Conservation (phyloP, 306 rosid species). For the Glycine latifolia region DNA sequence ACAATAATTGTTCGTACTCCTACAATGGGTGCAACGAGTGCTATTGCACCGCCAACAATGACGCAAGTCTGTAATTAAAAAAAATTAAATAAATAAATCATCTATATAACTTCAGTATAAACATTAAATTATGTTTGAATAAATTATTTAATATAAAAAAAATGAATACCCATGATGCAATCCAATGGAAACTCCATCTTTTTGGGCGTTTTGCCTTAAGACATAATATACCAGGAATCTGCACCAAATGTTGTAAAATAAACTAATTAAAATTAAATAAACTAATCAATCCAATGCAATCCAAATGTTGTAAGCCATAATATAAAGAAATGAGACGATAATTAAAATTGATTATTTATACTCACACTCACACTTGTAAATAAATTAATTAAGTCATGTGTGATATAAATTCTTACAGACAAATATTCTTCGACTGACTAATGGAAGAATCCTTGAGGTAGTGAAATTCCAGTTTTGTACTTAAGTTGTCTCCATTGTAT, state of each 20-base stretch:
- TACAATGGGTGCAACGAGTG: conserved; percentile 64
- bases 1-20: conserved; percentile 63
- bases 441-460: conserved; percentile 54
- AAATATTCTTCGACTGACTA: conserved; percentile 48
- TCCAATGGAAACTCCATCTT: conserved; percentile 58
- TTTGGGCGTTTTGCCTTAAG: conserved; percentile 48
- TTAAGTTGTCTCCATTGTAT: conserved; percentile 56
- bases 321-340: neutral
- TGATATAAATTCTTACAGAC: conserved; percentile 58
- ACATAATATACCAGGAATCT: conserved; percentile 77
- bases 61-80: conserved; percentile 47
- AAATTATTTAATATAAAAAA: neutral
- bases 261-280: too few species aligned
- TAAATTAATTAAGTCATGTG: neutral
- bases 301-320: too few species aligned
- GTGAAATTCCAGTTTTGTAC: conserved; percentile 42
- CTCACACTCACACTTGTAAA: neutral
- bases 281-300: too few species aligned
- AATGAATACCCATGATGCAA: conserved; percentile 51
- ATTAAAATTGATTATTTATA: neutral
- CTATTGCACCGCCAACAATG: conserved; percentile 43
- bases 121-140: neutral
- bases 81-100: neutral
- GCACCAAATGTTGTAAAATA: neutral
- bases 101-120: neutral